These are phyloP conservation scores for Fusarium algeriense DNA, from an alignment of 2,329 filamentous ascomycete genomes.

Conservation along the genomic window DNA sequence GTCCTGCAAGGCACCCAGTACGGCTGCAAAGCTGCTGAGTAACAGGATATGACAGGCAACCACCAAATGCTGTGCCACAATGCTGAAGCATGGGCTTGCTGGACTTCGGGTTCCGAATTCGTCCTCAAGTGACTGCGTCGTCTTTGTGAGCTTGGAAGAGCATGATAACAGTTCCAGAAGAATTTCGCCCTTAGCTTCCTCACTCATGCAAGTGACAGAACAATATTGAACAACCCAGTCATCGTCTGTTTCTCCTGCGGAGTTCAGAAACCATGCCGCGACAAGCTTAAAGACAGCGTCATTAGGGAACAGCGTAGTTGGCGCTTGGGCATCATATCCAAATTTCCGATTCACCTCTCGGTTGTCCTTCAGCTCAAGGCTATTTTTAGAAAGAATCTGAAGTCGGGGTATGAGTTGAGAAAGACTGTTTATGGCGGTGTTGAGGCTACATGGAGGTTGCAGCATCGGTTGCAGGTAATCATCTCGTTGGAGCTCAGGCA, in stretches of 20 bases:
- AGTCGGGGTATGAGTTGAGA: fast-evolving
- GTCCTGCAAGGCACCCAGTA: background rate
- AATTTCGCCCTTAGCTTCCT: background rate
- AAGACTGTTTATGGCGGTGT: fast-evolving
- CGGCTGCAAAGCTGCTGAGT: background rate
- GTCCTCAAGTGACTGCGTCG: background rate
- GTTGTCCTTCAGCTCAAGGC: too few species aligned
- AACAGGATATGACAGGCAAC: background rate
- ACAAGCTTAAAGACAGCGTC: background rate
- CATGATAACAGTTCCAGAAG: background rate
- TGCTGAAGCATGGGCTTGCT: too few species aligned
- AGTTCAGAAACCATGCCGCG: fast-evolving
- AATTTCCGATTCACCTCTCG: too few species aligned
- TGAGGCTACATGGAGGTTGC: background rate
- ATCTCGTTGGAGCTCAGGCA: too few species aligned
- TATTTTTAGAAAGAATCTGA: background rate
- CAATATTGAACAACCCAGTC: too few species aligned
- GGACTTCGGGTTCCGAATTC: background rate
- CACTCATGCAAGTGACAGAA: too few species aligned
- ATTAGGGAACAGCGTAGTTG: too few species aligned
- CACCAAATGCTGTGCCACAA: background rate
- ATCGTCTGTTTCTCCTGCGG: too few species aligned
- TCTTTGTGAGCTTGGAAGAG: background rate
- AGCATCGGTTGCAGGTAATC: too few species aligned
- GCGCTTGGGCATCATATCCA: too few species aligned